phyloP scores from a whole-genome alignment of 2,329 filamentous ascomycete genomes.

The Curvularia sp. region DNA sequence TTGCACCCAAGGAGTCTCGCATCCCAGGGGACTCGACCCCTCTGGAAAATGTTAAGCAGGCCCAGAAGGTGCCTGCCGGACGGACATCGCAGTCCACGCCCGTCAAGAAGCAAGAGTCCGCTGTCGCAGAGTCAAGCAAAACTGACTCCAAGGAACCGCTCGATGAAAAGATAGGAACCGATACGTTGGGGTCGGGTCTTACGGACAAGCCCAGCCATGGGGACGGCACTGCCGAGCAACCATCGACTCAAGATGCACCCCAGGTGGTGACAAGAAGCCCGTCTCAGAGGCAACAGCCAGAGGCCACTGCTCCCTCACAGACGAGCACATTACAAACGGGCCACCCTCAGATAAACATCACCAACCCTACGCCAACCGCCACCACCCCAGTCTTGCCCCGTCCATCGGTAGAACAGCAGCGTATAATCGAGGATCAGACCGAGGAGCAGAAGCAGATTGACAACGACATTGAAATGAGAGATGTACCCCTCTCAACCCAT shows the following conservation, averaged over 20 bases:
- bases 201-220: constrained; percentile 34
- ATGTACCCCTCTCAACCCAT: constrained; percentile 61
- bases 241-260: constrained; percentile 32
- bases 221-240: constrained; percentile 33
- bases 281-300: constrained; percentile 43
- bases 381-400: constrained; percentile 45
- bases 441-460: constrained; percentile 58
- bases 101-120: constrained; percentile 57
- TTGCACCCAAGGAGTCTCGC: constrained; percentile 67
- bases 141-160: constrained; percentile 55
- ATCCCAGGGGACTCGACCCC: constrained; percentile 51
- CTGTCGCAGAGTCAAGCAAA: constrained; percentile 52
- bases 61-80: constrained; percentile 46
- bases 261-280: constrained; percentile 43
- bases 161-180: constrained; percentile 52
- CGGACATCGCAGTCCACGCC: constrained; percentile 60
- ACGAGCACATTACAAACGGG: constrained; percentile 43
- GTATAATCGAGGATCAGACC: constrained; percentile 59
- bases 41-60: constrained; percentile 54
- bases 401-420: constrained; percentile 48
- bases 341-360: constrained; percentile 52
- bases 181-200: constrained; percentile 30
- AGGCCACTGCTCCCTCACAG: constrained; percentile 43
- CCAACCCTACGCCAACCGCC: constrained; percentile 54
- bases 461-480: constrained; percentile 69